These are phyloP conservation scores for Arxiozyma telluris DNA, from an alignment of 1,139 yeast species.

Conservation along the genomic window DNA sequence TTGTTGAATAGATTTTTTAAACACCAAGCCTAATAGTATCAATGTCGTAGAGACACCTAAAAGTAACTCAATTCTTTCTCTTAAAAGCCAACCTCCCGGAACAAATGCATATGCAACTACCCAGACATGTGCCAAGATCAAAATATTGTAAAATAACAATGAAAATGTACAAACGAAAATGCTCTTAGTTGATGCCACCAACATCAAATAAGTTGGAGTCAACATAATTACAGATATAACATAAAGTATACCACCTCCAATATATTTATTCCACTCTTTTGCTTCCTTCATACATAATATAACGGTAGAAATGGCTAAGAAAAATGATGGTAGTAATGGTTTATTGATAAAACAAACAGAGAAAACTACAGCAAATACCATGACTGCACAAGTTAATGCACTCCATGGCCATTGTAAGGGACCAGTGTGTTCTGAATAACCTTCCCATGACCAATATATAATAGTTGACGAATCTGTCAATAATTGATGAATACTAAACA, in stretches of 20 bases:
- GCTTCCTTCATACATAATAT: constrained; percentile 17
- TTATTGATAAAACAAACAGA: constrained; percentile 24
- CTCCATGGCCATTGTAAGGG: constrained; percentile 92
- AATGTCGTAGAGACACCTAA: constrained; percentile 44
- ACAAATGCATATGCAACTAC: constrained; percentile 97
- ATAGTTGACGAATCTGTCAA: constrained; percentile 78
- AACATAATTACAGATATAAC: constrained; percentile 55
- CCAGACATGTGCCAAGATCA: constrained; percentile 84
- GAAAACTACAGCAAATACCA: constrained; percentile 48
- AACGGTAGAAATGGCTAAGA: constrained; percentile 38
- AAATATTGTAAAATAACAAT: constrained; percentile 45
- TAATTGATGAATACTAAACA: constrained; percentile 66
- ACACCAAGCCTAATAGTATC: constrained; percentile 33
- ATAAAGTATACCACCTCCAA: constrained; percentile 58
- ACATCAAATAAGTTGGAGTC: constrained; percentile 54
- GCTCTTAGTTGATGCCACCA: constrained; percentile 51
- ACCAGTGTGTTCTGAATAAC: constrained; percentile 68
- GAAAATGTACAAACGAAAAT: constrained; percentile 51
- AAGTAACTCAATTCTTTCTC: constrained; percentile 81
- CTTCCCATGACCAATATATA: constrained; percentile 90
- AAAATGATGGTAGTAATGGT: constrained; percentile 26
- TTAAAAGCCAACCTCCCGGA: constrained; percentile 78
- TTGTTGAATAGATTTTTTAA: constrained; percentile 4
- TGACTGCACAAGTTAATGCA: constrained; percentile 50
- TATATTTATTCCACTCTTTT: constrained; percentile 73